A percentile compares a stretch with the other conserved stretches of the same genome.
Conservation (phyloP, 2,329 filamentous ascomycete genomes). For the Thielaviopsis populi region DNA sequence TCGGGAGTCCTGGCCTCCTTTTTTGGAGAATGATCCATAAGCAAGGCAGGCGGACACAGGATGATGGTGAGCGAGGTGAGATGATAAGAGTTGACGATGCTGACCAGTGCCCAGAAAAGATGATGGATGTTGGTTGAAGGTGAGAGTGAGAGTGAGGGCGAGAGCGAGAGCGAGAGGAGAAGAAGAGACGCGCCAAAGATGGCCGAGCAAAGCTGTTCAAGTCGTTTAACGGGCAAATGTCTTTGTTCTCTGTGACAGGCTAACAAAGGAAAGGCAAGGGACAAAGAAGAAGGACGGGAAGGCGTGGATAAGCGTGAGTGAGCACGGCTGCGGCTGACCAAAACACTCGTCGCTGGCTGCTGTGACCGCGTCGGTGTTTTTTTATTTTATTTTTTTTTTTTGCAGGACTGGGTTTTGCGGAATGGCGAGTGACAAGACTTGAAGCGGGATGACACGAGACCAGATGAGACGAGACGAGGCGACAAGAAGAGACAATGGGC, state of each 20-base stretch:
- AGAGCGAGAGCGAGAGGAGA: background rate
- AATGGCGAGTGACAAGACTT: background rate
- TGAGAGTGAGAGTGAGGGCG: background rate
- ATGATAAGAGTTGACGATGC: background rate
- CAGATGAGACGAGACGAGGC: background rate
- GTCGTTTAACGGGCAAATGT: background rate
- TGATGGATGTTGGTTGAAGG: background rate
- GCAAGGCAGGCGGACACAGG: background rate
- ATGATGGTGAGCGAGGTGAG: background rate
- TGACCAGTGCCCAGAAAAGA: background rate
- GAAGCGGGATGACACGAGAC: background rate
- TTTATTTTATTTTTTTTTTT: background rate
- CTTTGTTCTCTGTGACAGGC: conserved; percentile 1
- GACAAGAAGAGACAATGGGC: background rate
- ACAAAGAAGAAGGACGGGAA: background rate
- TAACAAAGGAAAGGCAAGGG: background rate
- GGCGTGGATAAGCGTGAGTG: background rate
- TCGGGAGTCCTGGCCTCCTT: conserved; percentile 8
- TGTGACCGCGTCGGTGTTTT: background rate
- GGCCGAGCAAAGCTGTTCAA: background rate
- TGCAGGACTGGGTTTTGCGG: background rate
- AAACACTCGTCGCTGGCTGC: background rate
- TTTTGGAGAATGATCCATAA: conserved; percentile 11
- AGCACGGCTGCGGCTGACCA: background rate
- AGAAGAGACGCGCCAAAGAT: background rate